Evolutionary conservation across 306 rosid species (phyloP).

Genomic region (Cucumis melo): DNA sequence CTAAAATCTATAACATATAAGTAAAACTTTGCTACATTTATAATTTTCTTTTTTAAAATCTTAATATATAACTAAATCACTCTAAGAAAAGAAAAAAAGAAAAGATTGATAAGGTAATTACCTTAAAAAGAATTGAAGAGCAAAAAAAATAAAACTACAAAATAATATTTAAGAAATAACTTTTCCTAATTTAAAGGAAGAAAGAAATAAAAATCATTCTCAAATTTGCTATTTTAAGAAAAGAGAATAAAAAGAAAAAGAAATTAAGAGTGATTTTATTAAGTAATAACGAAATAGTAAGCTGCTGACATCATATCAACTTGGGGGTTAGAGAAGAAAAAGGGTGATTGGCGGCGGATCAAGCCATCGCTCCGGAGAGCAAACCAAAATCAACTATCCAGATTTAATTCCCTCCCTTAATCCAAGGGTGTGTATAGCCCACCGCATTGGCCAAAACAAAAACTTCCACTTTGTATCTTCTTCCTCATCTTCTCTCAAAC

Average conservation of each 20-base stretch:
- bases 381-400: constrained; percentile 16
- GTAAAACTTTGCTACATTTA: no score
- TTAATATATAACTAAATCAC: no score
- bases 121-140: no score
- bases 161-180: no score
- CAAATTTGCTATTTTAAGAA: not conserved
- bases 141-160: not conserved
- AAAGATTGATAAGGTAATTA: no score
- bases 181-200: not conserved
- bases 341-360: constrained; percentile 77
- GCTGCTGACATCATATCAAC: not conserved
- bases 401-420: constrained; percentile 9
- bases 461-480: constrained; percentile 41
- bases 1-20: no score
- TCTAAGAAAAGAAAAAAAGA: no score
- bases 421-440: constrained; percentile 25
- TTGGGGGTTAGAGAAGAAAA: not conserved
- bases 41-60: no score
- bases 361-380: not conserved
- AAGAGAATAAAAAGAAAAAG: not conserved
- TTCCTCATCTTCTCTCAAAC: constrained; percentile 32
- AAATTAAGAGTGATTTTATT: not conserved
- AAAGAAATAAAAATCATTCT: not conserved
- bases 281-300: not conserved
- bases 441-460: constrained; percentile 36